A percentile compares a stretch with the other conserved stretches of the same genome.
Evolutionary conservation across 2,329 filamentous ascomycete species (phyloP).

Genomic region (Emydomyces testavorans): DNA sequence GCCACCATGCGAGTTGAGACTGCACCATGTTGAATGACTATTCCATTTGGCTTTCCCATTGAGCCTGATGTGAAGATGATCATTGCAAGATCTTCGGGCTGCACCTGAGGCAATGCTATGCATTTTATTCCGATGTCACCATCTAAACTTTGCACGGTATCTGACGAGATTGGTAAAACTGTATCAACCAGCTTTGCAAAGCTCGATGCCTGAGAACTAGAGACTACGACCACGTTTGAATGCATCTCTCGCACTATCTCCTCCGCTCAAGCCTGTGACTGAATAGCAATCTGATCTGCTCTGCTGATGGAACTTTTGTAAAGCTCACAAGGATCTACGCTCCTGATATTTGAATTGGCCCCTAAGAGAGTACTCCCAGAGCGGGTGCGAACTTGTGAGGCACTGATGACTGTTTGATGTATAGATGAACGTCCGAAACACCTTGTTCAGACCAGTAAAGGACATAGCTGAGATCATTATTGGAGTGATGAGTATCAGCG

Average conservation of each 20-base stretch:
- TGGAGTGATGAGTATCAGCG: not conserved
- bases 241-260: slow-evolving; percentile 11
- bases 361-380: not conserved
- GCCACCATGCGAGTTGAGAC: not conserved
- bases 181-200: not conserved
- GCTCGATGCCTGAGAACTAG: not conserved
- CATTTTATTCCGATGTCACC: not conserved
- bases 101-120: not conserved
- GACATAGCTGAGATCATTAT: not conserved
- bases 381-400: not conserved
- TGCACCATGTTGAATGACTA: slow-evolving; percentile 18
- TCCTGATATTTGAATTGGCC: not conserved
- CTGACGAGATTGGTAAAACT: not conserved
- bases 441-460: not conserved
- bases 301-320: not conserved
- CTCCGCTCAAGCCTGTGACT: slow-evolving; percentile 24
- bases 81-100: not conserved
- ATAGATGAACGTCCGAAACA: not conserved
- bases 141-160: not conserved
- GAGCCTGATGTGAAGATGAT: slow-evolving; percentile 21
- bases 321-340: not conserved
- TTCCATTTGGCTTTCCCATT: slow-evolving; percentile 23
- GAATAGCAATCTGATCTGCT: not conserved
- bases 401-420: not conserved
- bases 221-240: slow-evolving; percentile 5